Conservation (phyloP, 2,329 filamentous ascomycete species). For the Aspergillus eucalypticola region DNA sequence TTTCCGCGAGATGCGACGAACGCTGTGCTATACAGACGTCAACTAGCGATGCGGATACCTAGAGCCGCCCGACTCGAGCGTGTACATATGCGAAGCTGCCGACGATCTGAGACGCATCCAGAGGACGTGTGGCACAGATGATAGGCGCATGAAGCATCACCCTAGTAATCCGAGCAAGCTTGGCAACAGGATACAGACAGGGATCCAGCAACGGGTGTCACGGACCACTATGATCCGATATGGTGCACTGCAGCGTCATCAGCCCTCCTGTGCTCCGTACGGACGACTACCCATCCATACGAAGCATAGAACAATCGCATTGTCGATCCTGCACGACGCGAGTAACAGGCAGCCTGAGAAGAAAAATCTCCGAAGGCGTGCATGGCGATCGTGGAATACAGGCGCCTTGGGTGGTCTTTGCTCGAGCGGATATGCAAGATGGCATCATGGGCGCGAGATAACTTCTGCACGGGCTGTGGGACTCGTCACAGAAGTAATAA, state of each 20-base stretch:
- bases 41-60: not conserved
- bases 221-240: constrained; percentile 8
- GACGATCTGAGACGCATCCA: not conserved
- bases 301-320: constrained; percentile 4
- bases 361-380: constrained; percentile 7
- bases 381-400: not conserved
- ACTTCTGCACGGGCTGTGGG: not conserved
- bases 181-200: not conserved
- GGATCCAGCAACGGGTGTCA: constrained; percentile 2
- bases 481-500: not conserved
- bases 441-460: constrained; percentile 4
- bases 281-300: not conserved
- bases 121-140: not conserved
- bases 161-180: not conserved
- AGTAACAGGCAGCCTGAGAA: constrained; percentile 3
- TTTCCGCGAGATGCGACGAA: not conserved
- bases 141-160: not conserved
- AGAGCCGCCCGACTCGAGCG: not conserved
- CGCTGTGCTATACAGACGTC: not conserved
- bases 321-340: constrained; percentile 7
- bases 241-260: not conserved
- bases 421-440: constrained; percentile 6
- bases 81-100: not conserved
- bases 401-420: not conserved
- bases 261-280: not conserved